Evolutionary conservation across 129 eudicot species (phyloP).

Genomic region (Daucus carota): DNA sequence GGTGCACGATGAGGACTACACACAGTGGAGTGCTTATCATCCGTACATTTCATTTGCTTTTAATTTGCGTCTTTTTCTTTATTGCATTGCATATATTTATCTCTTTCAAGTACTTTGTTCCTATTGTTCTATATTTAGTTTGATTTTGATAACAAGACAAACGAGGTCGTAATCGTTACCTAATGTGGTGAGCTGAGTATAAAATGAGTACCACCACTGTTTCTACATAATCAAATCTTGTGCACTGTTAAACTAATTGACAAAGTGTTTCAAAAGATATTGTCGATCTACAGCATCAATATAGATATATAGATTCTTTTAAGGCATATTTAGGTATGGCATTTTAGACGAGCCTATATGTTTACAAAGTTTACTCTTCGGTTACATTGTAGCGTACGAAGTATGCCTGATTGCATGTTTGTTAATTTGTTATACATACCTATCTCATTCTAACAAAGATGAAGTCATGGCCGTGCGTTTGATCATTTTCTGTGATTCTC

Average conservation of each 20-base stretch:
- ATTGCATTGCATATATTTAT: background rate
- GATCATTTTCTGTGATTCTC: too few species aligned
- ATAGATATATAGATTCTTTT: too few species aligned
- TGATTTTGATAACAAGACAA: background rate
- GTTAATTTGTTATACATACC: too few species aligned
- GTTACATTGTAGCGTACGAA: too few species aligned
- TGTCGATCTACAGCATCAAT: background rate
- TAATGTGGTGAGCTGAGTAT: background rate
- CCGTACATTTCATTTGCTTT: background rate
- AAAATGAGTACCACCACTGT: background rate
- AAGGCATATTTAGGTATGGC: too few species aligned
- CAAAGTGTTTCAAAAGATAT: background rate
- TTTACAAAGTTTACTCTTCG: too few species aligned
- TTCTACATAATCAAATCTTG: background rate
- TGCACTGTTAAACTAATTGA: background rate
- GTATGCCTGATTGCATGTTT: too few species aligned
- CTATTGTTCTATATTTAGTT: background rate
- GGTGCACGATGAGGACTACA: too few species aligned
- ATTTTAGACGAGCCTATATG: too few species aligned
- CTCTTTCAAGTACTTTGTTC: too few species aligned
- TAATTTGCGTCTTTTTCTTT: background rate
- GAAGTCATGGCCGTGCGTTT: too few species aligned
- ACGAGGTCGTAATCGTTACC: background rate
- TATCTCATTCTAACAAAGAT: too few species aligned
- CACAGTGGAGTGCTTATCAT: constrained; percentile 1